Conservation (phyloP, 2,329 filamentous ascomycete genomes). For the Claviceps maximensis region DNA sequence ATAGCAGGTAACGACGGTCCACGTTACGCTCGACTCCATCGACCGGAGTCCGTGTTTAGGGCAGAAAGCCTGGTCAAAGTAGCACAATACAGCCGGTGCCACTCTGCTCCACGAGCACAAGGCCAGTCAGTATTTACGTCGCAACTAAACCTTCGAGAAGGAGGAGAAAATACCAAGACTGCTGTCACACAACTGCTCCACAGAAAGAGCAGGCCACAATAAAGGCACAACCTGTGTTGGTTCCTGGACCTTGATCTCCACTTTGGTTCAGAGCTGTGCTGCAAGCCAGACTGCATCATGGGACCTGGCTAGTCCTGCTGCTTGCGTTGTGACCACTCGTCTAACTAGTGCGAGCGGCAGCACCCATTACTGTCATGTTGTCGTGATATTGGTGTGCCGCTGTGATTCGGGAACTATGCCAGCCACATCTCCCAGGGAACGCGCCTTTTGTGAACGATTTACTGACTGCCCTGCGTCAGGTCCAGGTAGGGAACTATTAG, state of each 20-base stretch:
- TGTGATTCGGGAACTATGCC: neutral
- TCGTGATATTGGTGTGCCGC: neutral
- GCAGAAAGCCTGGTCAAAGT: neutral
- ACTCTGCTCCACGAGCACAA: neutral
- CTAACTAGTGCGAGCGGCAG: neutral
- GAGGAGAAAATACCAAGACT: neutral
- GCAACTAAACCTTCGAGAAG: neutral
- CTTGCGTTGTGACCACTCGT: neutral
- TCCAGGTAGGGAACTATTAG: no score
- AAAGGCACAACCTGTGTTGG: neutral
- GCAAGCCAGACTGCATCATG: neutral
- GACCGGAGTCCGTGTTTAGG: neutral
- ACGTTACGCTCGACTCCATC: neutral
- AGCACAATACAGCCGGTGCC: neutral
- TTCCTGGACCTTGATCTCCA: neutral
- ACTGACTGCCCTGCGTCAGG: neutral
- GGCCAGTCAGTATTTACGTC: neutral
- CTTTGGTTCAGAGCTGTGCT: neutral
- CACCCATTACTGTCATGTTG: neutral
- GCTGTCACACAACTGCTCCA: neutral
- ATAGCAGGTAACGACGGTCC: neutral
- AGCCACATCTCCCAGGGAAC: neutral
- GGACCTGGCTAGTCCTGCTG: neutral
- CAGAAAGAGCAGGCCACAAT: neutral
- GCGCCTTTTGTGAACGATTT: neutral